Base-by-base conservation (phyloP, 768 basidiomycete genomes). In the Coprinellus micaceus region DNA sequence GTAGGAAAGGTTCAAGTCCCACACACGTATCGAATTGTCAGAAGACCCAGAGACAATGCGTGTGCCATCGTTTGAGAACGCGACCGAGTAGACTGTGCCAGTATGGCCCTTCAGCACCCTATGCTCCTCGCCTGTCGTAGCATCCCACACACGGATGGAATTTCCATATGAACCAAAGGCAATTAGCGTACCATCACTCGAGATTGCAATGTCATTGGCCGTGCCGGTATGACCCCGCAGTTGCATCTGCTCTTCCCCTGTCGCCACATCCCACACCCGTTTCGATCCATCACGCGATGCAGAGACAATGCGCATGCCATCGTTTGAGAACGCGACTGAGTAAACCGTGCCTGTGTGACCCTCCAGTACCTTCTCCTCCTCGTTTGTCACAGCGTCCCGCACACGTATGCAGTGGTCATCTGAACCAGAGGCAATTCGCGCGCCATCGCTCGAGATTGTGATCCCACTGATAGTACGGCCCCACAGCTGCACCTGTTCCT, bases 211-310 rank as follows among this genome's bases (percentile, higher is more conserved):
- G 17, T 9, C 36, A 37, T 37, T 37, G 36, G 63, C 63, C 7
- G 25, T 24, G 6, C 50, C 44, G 10, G 19, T 33, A 26, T 52
- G 58, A 28, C 45, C 52, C 21, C 45, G 21, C 13, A 66, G 51
- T 9, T 17, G 49, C 6, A 17, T 13, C n/a, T 56, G 29, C 12
- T 28, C 2, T n/a, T 46, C 13, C 2, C 66, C 61, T 7, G 54
- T 63, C 2, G n/a, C 21, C 15, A 48, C 44, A 53, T 60, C 51
- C 60, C 58, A 61, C 19, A 66, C 13, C 17, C 54, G 33, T 10
- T 64, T 22, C 6, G 61, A 64, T n/a, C 53, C 43, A 44, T 69
- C 66, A 30, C 53, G 7, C 10, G 67, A 76, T 17, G 69, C 67
- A 26, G 76, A 76, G 5, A 67, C 71, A 28, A 47, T 28, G 10